Evolutionary conservation across 164 flowering plant genomes (phyloP), one percentile per base, ranked within the genome.

Genomic region (Vitis cinerea): DNA sequence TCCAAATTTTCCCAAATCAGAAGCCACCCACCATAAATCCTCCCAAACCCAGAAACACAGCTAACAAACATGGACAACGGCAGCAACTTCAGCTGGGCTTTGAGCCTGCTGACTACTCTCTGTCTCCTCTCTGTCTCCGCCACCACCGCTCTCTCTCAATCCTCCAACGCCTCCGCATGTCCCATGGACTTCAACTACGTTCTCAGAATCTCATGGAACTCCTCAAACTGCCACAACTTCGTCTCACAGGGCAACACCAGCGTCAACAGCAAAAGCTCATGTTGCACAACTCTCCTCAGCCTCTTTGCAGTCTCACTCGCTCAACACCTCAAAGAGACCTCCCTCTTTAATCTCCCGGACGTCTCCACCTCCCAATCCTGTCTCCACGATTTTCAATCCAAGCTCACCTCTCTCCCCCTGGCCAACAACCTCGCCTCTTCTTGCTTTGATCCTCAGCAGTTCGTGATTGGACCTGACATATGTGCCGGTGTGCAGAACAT

Each of bases 181-280:
- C 93, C 90, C 23, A 66, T 86, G 74, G 85, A 85, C 67, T 59
- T 88, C 19, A 61, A 65, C 77, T 87, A 85, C 71, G 79, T 86
- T 47, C 65, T 63, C 0, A 74, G 63, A 69, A 61, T 88, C 67
- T 80, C 82, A 61, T 88, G 90, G 89, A 82, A 86, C 77, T 30
- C 73, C n/a, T 71, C 83, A 13, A 47, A 31, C 15, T 88, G 93
- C 76, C n/a, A 29, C 19, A 69, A 56, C 72, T 71, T 7, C 58
- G 12, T 70, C 61, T 47, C 72, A 8, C 67, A 66, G 9, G 52
- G 56, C n/a, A 19, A 17, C n/a, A 5, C 5, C 30, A 59, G 66
- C 31, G 48, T 16, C 31, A 16, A 60, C 1, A 23, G 49, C 68
- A 64, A 70, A 8, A 52, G 50, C 49, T 54, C 68, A 0, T 89